A percentile compares a stretch with the other conserved stretches of the same genome.
phyloP scores from a whole-genome alignment of 306 rosid genomes.

The Acacia acuminata region DNA sequence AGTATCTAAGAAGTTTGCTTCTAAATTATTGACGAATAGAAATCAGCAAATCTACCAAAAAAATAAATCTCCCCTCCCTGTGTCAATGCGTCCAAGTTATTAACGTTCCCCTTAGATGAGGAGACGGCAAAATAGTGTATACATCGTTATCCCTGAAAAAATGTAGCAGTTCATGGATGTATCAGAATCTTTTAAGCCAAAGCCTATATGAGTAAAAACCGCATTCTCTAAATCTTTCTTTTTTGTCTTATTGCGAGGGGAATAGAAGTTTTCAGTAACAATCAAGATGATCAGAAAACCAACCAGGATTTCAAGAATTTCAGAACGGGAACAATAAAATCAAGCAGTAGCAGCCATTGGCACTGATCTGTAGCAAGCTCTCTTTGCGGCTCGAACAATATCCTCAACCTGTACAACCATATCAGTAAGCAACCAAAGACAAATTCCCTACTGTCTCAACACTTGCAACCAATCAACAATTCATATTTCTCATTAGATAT shows the following conservation, averaged over 20 bases:
- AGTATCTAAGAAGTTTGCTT: slow-evolving; percentile 17
- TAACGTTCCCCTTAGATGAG: slow-evolving; percentile 42
- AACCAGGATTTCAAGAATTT: slow-evolving; percentile 40
- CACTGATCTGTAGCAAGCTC: slow-evolving; percentile 84
- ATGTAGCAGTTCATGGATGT: slow-evolving; percentile 27
- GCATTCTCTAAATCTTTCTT: slow-evolving; percentile 14
- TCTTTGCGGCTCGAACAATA: slow-evolving; percentile 94
- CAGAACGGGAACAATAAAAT: slow-evolving; percentile 26
- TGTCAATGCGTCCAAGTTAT: slow-evolving; percentile 52
- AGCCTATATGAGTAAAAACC: slow-evolving; percentile 23
- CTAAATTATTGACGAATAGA: slow-evolving; percentile 31
- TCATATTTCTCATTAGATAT: not conserved
- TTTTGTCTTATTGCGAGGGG: slow-evolving; percentile 15
- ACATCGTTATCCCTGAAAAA: slow-evolving; percentile 49
- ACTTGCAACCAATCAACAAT: slow-evolving; percentile 14
- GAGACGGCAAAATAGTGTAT: slow-evolving; percentile 44
- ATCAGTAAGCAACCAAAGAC: slow-evolving; percentile 24
- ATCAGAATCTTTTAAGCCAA: slow-evolving; percentile 32
- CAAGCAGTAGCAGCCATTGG: slow-evolving; percentile 75
- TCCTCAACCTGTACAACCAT: slow-evolving; percentile 75
- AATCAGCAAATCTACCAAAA: slow-evolving; percentile 22
- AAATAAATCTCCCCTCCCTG: slow-evolving; percentile 31
- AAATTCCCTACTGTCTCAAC: slow-evolving; percentile 8
- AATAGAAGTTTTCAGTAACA: slow-evolving; percentile 25
- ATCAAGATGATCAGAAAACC: slow-evolving; percentile 31